Percentiles rank a stretch among this genome's conserved stretches.
Evolutionary conservation across 768 basidiomycete species (phyloP).

Genomic region (Sistotremastrum suecicum): DNA sequence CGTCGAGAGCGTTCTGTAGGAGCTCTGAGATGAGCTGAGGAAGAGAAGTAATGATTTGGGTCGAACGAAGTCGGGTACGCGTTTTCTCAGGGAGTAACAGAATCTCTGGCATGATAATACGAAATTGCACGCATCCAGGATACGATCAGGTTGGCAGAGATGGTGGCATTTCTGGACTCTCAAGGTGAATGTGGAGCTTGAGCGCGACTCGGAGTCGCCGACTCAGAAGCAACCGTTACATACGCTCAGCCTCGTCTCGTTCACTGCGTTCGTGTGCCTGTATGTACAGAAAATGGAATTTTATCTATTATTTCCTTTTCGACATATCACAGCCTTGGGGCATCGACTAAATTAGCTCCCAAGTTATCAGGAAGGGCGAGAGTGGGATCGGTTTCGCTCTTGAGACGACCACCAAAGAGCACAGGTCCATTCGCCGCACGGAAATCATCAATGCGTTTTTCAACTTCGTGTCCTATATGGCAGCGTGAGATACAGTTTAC

Average conservation of each 20-base stretch:
- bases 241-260: too few species aligned
- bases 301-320: too few species aligned
- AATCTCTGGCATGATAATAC: too few species aligned
- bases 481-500: not conserved
- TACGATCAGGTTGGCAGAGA: too few species aligned
- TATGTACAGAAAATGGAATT: too few species aligned
- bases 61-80: constrained; percentile 61
- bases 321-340: too few species aligned
- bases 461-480: constrained; percentile 59
- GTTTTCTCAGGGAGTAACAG: constrained; percentile 40
- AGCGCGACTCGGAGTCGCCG: too few species aligned
- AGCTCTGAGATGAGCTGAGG: constrained; percentile 74
- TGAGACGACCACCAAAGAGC: constrained; percentile 73
- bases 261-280: too few species aligned
- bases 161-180: too few species aligned
- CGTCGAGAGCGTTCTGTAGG: constrained; percentile 83
- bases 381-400: constrained; percentile 50
- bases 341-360: constrained; percentile 33
- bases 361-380: constrained; percentile 66
- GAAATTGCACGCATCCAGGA: too few species aligned
- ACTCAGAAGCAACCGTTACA: too few species aligned
- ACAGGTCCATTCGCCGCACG: constrained; percentile 66
- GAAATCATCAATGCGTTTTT: constrained; percentile 72
- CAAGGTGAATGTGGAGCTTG: too few species aligned
- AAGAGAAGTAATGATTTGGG: constrained; percentile 72